phyloP scores from a whole-genome alignment of 768 basidiomycete genomes.

The Myochromella boudieri region DNA sequence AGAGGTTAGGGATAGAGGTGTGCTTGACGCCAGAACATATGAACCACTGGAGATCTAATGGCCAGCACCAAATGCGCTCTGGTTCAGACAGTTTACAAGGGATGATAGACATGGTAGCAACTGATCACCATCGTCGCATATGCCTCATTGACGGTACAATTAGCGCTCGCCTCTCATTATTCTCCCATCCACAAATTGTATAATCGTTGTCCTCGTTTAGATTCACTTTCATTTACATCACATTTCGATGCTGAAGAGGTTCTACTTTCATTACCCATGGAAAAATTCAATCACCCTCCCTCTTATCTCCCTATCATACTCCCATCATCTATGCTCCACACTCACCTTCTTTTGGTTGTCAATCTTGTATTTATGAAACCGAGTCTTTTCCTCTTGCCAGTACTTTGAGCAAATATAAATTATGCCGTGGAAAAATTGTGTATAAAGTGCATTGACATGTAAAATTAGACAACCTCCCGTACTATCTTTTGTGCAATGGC shows the following conservation, averaged over 20 bases:
- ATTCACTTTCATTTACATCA: constrained; percentile 30
- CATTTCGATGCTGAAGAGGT: constrained; percentile 28
- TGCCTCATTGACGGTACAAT: constrained; percentile 18
- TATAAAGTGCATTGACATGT: no score
- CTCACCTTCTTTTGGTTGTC: constrained; percentile 14
- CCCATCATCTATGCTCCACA: constrained; percentile 32
- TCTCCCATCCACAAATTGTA: constrained; percentile 24
- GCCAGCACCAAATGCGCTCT: constrained; percentile 32
- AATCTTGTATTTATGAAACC: constrained; percentile 23
- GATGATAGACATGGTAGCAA: constrained; percentile 43
- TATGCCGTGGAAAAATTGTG: no score
- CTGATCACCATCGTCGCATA: constrained; percentile 19
- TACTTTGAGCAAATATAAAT: background rate
- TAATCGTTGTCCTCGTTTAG: constrained; percentile 28
- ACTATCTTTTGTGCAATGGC: constrained; percentile 19
- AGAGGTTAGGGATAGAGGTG: constrained; percentile 57
- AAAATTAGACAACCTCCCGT: no score
- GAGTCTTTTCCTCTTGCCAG: constrained; percentile 4
- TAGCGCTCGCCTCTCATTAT: constrained; percentile 19
- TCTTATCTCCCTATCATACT: constrained; percentile 33
- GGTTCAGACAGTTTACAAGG: constrained; percentile 46
- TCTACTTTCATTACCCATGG: constrained; percentile 24
- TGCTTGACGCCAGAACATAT: constrained; percentile 82
- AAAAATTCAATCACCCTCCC: constrained; percentile 30
- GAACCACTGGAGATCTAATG: constrained; percentile 83